Evolutionary conservation across 148 eudicot genomes (phyloP).

Genomic region (Mesembryanthemum crystallinum): DNA sequence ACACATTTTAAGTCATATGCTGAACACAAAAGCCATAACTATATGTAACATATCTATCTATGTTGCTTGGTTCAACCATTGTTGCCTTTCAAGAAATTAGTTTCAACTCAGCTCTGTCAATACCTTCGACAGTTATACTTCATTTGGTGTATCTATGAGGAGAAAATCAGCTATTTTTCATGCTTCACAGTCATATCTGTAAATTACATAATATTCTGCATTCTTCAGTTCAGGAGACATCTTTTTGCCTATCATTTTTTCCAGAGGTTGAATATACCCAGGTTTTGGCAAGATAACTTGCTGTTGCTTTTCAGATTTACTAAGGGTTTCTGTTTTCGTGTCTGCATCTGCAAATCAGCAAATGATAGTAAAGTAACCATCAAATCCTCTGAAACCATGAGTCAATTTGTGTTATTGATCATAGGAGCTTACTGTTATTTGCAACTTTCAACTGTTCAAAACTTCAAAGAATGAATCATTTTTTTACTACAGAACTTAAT

Average conservation of each 20-base stretch:
- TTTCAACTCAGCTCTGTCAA: background rate
- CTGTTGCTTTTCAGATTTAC: background rate
- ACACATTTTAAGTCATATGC: too few species aligned
- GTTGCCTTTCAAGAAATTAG: background rate
- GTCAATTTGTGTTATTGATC: background rate
- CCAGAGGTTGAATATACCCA: background rate
- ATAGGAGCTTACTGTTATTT: background rate
- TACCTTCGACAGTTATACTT: too few species aligned
- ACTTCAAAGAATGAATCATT: background rate
- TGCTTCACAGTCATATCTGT: background rate
- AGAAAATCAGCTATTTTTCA: background rate
- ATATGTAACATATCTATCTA: background rate
- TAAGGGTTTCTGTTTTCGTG: background rate
- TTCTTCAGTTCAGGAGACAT: background rate
- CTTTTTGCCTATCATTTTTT: background rate
- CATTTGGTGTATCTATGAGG: background rate
- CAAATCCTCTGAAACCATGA: background rate
- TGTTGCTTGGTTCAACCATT: background rate
- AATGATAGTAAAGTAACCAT: background rate
- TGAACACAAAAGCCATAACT: background rate
- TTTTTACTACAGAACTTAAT: background rate
- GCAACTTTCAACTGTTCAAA: background rate
- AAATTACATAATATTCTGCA: background rate
- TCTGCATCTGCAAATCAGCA: too few species aligned
- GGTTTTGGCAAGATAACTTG: background rate